Evolutionary conservation across 805 yeast genomes (phyloP).

Genomic region (Starmerella floricola): DNA sequence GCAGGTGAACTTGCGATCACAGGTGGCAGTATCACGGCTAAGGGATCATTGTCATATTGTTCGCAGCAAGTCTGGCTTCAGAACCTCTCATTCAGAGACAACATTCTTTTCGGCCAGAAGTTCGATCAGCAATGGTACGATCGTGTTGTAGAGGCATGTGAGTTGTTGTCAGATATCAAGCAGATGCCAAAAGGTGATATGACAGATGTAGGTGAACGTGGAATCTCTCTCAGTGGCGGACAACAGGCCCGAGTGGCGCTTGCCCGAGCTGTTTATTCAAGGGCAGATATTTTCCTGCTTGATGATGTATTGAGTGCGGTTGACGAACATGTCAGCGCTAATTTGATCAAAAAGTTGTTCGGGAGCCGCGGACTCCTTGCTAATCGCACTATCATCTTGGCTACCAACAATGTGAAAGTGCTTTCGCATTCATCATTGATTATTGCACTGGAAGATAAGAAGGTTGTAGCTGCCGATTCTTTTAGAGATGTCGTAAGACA

Average conservation of each 20-base stretch:
- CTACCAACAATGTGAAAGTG: slow-evolving; percentile 72
- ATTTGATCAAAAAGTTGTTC: slow-evolving; percentile 62
- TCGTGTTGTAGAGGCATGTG: slow-evolving; percentile 77
- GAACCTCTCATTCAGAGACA: slow-evolving; percentile 80
- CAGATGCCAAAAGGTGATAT: slow-evolving; percentile 79
- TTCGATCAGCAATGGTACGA: slow-evolving; percentile 73
- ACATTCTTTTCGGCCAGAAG: slow-evolving; percentile 78
- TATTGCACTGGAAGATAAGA: slow-evolving; percentile 44
- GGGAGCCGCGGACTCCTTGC: slow-evolving; percentile 62
- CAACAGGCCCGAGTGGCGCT: slow-evolving; percentile 91
- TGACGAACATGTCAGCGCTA: slow-evolving; percentile 91
- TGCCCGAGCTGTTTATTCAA: slow-evolving; percentile 90
- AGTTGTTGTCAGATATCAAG: slow-evolving; percentile 62
- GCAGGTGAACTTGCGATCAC: slow-evolving; percentile 65
- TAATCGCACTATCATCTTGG: slow-evolving; percentile 58
- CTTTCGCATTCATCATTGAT: slow-evolving; percentile 59
- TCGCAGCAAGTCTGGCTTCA: slow-evolving; percentile 88
- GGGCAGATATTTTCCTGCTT: slow-evolving; percentile 80
- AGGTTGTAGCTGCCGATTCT: slow-evolving; percentile 43
- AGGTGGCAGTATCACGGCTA: slow-evolving; percentile 51
- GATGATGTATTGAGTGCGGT: slow-evolving; percentile 96
- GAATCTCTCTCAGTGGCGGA: slow-evolving; percentile 92
- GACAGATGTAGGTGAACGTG: slow-evolving; percentile 94
- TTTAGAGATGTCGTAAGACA: slow-evolving; percentile 39
- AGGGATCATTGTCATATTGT: slow-evolving; percentile 69